phyloP scores from a whole-genome alignment of 768 basidiomycete species.

The Tricholoma hemisulphureum region DNA sequence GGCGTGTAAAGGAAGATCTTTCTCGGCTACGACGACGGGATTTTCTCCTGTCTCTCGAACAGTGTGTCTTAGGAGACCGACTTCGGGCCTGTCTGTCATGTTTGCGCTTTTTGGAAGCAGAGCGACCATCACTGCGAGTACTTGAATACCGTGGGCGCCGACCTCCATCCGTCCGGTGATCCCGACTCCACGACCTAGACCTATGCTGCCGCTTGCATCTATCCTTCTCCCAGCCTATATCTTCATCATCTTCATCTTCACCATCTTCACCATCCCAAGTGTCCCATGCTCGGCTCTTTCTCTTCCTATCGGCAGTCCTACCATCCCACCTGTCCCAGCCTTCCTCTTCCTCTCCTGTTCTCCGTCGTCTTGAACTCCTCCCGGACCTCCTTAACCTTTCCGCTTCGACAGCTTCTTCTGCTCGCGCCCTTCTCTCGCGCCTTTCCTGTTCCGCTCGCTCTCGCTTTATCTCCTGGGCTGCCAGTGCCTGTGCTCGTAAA shows the following conservation, averaged over 20 bases:
- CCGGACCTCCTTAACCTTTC: conserved; percentile 48
- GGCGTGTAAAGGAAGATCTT: neutral
- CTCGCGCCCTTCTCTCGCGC: conserved; percentile 59
- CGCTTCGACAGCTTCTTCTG: conserved; percentile 74
- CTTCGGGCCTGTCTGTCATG: conserved; percentile 24
- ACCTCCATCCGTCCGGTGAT: conserved; percentile 18
- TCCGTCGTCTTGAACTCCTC: conserved; percentile 25
- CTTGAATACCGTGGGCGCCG: conserved; percentile 15
- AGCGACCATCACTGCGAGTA: neutral
- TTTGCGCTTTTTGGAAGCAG: conserved; percentile 19
- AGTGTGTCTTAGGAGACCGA: conserved; percentile 12
- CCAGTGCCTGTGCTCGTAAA: conserved; percentile 65
- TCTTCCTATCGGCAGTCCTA: conserved; percentile 47
- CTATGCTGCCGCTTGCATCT: conserved; percentile 17
- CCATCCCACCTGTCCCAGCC: conserved; percentile 56
- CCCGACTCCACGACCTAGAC: conserved; percentile 26
- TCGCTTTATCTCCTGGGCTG: conserved; percentile 70
- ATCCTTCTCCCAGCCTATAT: conserved; percentile 21
- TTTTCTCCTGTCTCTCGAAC: conserved; percentile 7
- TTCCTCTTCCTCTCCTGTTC: conserved; percentile 22
- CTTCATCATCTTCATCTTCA: conserved; percentile 42
- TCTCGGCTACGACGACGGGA: conserved; percentile 7
- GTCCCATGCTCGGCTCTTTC: conserved; percentile 49
- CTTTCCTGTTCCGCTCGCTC: conserved; percentile 67
- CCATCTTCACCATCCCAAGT: conserved; percentile 43